phyloP scores from a whole-genome alignment of 768 basidiomycete species.

The Russula sp. region DNA sequence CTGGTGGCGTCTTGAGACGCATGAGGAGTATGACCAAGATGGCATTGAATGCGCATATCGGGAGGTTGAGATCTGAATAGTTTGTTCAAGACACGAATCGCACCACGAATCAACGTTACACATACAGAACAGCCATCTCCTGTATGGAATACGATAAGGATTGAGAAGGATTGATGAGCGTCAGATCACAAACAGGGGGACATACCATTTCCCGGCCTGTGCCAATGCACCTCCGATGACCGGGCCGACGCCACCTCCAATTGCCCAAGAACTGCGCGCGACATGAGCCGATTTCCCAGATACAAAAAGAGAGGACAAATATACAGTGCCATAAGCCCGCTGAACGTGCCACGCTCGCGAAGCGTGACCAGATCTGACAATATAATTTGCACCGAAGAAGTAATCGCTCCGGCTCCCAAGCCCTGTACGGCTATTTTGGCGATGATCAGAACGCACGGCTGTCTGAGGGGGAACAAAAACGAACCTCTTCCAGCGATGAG shows the following conservation, averaged over 20 bases:
- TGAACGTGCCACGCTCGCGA: conserved; percentile 29
- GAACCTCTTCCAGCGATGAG: conserved; percentile 29
- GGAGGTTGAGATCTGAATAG: conserved; percentile 32
- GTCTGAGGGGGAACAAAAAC: neutral
- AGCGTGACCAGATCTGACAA: conserved; percentile 32
- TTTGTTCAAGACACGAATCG: neutral
- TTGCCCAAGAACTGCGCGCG: conserved; percentile 23
- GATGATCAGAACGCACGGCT: neutral
- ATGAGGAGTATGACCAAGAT: conserved; percentile 28
- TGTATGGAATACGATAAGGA: neutral
- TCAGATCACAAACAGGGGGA: neutral
- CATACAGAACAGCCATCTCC: conserved; percentile 23
- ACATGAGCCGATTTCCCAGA: neutral
- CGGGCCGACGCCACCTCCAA: conserved; percentile 26
- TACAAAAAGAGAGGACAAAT: neutral
- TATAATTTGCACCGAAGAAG: conserved; percentile 27
- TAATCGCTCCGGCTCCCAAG: conserved; percentile 27
- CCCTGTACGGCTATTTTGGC: conserved; percentile 25
- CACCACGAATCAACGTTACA: neutral
- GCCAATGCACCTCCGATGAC: conserved; percentile 27
- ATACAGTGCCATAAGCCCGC: conserved; percentile 27
- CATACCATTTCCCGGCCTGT: conserved; percentile 14
- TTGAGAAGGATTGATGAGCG: neutral
- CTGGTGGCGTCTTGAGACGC: conserved; percentile 30
- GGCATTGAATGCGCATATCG: conserved; percentile 28